Base-by-base conservation (phyloP, 176 grass and related monocot species). In the Oryza nivara region DNA sequence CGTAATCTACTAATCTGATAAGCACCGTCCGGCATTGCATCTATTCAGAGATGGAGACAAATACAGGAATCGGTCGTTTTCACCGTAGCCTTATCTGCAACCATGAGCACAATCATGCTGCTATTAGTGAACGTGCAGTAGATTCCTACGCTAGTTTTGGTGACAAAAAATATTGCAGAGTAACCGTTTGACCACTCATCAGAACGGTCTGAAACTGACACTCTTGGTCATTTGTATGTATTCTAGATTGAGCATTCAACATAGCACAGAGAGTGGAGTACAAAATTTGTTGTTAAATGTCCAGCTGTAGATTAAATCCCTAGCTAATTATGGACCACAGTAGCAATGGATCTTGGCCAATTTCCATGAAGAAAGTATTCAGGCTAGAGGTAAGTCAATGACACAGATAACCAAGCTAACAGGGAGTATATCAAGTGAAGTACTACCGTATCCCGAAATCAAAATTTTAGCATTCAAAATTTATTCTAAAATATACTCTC, bases 201-300 rank as follows among this genome's bases (percentile, higher is more conserved):
- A 70, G 46, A 45, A 81, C 68, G 35, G 6, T 54, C n/a, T 28
- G 58, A 66, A 83, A 65, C 40, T 36, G 58, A 12, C 32, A 36
- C 20, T 8, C 19, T 28, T 49, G 8, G 15, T 38, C 34, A 60
- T 44, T 20, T 35, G 25, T 66, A 54, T 67, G 20, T 40, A 82
- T 82, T 79, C 86, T 34, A 80, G 77, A 70, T 80, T 82, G 25
- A 89, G 76, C 26, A 48, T 36, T 78, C 80, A 91, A 68, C 88
- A 77, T 85, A 74, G 73, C 43, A 70, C 40, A 96, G 72, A 34
- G 36, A 38, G 36, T 32, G 25, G 8, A 14, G 5, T 51, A 51
- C 13, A 5, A 51, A 46, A 15, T 19, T 7, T 19, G 51, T 17
- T 17, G 51, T 17, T 5, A 58, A 17, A 20, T 58, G 52, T 20